These are phyloP conservation scores for Citrus unshiu DNA, from an alignment of 345 rosid genomes.

Conservation along the genomic window DNA sequence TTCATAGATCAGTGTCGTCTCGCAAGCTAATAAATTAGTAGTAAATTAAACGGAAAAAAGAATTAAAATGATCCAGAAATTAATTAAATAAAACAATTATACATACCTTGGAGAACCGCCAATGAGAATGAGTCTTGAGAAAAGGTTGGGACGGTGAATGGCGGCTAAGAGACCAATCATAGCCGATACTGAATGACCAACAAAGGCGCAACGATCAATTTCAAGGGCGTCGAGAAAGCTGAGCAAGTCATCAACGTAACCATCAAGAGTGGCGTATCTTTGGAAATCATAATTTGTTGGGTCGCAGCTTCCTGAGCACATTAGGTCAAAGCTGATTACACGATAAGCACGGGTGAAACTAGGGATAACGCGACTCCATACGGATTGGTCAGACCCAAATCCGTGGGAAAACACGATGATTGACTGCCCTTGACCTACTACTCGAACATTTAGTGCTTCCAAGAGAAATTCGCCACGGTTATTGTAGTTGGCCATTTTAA, in stretches of 20 bases:
- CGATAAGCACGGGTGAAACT: conserved; percentile 38
- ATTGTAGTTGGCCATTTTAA: neutral
- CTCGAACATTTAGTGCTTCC: conserved; percentile 62
- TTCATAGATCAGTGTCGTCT: no score
- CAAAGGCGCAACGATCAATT: conserved; percentile 51
- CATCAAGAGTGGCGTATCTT: conserved; percentile 57
- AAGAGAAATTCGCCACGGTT: conserved; percentile 42
- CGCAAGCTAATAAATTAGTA: no score
- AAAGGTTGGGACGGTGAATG: conserved; percentile 63
- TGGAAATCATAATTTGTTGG: conserved; percentile 61
- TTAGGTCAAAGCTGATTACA: conserved; percentile 66
- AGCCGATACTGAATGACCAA: conserved; percentile 85
- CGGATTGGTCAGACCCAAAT: conserved; percentile 77
- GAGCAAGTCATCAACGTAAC: conserved; percentile 70
- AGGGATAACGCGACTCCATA: conserved; percentile 75
- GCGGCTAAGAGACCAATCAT: conserved; percentile 82
- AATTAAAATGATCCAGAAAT: no score
- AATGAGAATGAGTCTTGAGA: conserved; percentile 63
- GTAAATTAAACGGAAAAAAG: no score
- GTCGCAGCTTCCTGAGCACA: conserved; percentile 70
- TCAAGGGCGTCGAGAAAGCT: conserved; percentile 56
- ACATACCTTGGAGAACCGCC: conserved; percentile 72
- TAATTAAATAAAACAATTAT: no score
- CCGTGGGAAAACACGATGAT: conserved; percentile 69
- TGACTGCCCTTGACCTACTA: conserved; percentile 59